A percentile compares a stretch with the other conserved stretches of the same genome.
Evolutionary conservation across 768 basidiomycete species (phyloP).

Genomic region (Leccinum variicolor): DNA sequence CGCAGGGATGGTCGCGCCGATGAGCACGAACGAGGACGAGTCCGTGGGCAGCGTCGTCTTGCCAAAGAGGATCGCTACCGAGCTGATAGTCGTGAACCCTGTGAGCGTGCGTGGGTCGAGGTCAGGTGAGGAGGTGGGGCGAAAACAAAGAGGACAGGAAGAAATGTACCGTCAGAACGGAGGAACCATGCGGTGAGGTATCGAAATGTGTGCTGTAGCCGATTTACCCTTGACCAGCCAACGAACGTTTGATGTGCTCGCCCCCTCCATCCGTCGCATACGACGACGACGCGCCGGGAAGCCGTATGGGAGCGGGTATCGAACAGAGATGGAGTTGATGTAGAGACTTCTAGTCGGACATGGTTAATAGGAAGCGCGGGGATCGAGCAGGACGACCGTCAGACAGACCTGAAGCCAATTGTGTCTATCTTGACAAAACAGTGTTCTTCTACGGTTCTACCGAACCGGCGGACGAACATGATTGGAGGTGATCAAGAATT

Average conservation of each 20-base stretch:
- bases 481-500: conserved; percentile 64
- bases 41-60: conserved; percentile 88
- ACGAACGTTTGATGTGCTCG: conserved; percentile 27
- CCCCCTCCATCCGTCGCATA: not conserved
- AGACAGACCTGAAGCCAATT: conserved; percentile 79
- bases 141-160: not conserved
- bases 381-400: not conserved
- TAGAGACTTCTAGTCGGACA: conserved; percentile 58
- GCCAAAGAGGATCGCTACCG: conserved; percentile 87
- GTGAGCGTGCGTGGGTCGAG: too few species aligned
- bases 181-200: conserved; percentile 95
- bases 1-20: conserved; percentile 71
- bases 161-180: conserved; percentile 74
- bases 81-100: conserved; percentile 92
- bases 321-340: conserved; percentile 81
- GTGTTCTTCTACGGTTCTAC: conserved; percentile 32
- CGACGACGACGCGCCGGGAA: conserved; percentile 42
- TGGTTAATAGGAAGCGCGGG: not conserved
- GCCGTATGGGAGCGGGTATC: conserved; percentile 71
- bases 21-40: conserved; percentile 69
- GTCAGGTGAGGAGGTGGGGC: not conserved
- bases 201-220: conserved; percentile 81
- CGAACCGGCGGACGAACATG: conserved; percentile 43
- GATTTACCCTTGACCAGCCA: conserved; percentile 68
- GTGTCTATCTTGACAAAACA: conserved; percentile 86